These are phyloP conservation scores for Goffeauzyma gilvescens DNA, from an alignment of 768 basidiomycete genomes.

Conservation along the genomic window DNA sequence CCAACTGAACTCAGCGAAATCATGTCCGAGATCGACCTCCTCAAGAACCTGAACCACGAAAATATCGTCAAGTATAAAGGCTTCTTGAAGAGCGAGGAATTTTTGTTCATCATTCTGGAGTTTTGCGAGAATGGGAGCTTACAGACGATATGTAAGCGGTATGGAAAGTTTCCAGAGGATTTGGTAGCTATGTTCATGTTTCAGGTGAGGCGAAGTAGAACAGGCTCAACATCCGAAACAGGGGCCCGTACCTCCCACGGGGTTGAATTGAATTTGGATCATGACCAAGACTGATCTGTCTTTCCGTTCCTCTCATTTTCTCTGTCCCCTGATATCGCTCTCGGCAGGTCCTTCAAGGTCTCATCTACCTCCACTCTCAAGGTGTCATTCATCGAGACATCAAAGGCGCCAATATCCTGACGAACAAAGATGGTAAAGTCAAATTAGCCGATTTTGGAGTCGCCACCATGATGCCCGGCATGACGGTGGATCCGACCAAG, in stretches of 20 bases:
- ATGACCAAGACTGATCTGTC: no score
- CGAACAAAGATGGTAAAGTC: slow-evolving; percentile 94
- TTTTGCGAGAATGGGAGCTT: slow-evolving; percentile 95
- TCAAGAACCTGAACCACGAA: slow-evolving; percentile 88
- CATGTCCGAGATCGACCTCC: slow-evolving; percentile 90
- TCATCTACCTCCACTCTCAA: slow-evolving; percentile 94
- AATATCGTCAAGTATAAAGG: slow-evolving; percentile 99
- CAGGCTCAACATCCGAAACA: no score
- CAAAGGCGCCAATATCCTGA: slow-evolving; percentile 95
- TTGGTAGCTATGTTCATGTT: slow-evolving; percentile 92
- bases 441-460: slow-evolving; percentile 99
- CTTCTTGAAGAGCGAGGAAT: slow-evolving; percentile 83
- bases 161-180: slow-evolving; percentile 95
- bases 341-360: slow-evolving; percentile 58
- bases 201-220: slow-evolving; percentile 40
- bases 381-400: slow-evolving; percentile 99
- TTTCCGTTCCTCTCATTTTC: neutral
- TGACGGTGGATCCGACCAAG: slow-evolving; percentile 37
- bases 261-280: neutral
- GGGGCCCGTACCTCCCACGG: neutral
- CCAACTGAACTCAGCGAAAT: slow-evolving; percentile 79
- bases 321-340: neutral
- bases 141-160: slow-evolving; percentile 84
- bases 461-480: slow-evolving; percentile 57
- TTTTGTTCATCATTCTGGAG: slow-evolving; percentile 92